Base-by-base conservation (phyloP, 2,329 filamentous ascomycete species). In the Pyrenophora seminiperda region DNA sequence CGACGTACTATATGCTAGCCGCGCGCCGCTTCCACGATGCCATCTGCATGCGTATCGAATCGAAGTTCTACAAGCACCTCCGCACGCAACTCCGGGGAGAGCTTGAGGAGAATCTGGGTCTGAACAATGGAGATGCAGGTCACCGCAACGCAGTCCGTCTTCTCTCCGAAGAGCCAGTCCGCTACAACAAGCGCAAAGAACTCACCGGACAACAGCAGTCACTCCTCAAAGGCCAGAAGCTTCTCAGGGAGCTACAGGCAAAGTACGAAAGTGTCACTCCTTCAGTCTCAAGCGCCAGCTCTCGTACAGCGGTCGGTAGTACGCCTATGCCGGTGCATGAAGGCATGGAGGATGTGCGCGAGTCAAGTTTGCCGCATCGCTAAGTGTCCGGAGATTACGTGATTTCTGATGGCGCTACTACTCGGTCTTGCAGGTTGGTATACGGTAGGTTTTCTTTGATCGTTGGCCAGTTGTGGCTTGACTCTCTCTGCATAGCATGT, bases 1-100 rank as follows among this genome's bases (percentile, higher is more conserved):
- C 86, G 0, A 86, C 82, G 0, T 91, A 91, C 67, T 91, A 91
- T 63, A 78, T 83, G 38, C 81, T 87, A 4, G 87, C 88, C 0
- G 81, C 83, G 0, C 73, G 79, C 27, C 81, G 87, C 1, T 88
- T 90, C 59, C 77, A 84, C 0, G 87, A 91, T 20, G 65, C 66
- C 0, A 62, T 81, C 4, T 72, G 64, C 19, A 71, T 73, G 58
- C 61, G 73, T 1, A 62, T 78, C 1, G 62, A 73, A n/a, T 65
- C 53, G 0, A 70, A 76, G 33, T 58, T 76, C 27, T 71, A 70
- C 54, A 62, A 63, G 24, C 46, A 54, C 13, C 51, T 73, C 0
- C 54, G 59, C 2, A 49, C 31, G 0, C 49, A 59, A 9, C 49
- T 73, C 1, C 54, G 55, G 6, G 58, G 65, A 2, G 63, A 72